Evolutionary conservation across 1,284 basidiomycete species (phyloP), one percentile per base, ranked within the genome.

Genomic region (Microbotryomycetes sp.): DNA sequence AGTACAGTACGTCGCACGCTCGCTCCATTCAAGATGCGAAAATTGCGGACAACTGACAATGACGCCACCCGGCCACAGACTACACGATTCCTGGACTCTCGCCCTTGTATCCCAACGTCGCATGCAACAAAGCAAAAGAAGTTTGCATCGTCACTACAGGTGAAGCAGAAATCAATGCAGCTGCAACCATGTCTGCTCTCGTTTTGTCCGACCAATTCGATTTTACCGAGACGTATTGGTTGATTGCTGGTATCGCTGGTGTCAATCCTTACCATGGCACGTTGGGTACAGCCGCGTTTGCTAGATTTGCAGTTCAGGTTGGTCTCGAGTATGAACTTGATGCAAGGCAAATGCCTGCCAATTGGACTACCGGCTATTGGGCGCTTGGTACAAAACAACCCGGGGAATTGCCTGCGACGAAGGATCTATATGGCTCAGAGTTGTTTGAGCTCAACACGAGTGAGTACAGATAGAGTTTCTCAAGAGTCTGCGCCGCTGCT

Each of bases 131-230:
- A 28, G 71, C 74, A 42, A 77, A 75, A 19, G 68, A 71, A 3
- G 74, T 81, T 48, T 81, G 80, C 62, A 77, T 79, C 42, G 57
- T 78, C 3, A 75, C 75, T 16, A 75, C 74, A 0, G 76, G 75
- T 28, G 75, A 76, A 54, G 72, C 73, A 29, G 80, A 82, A 70
- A 81, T 81, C 69, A 81, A 82, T 67, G 80, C 81, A 0, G 80
- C 80, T 2, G 67, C 76, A 5, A 66, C 64, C 0, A 73, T 79
- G 46, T 71, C 75, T 36, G 75, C 80, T 0, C 70, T 81, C 46
- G 66, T 77, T 4, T 68, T 75, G 36, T 74, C 76, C 1, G 60
- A 73, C 4, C 53, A 71, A 26, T 81, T 82, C 69, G 73, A 81
- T 71, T 74, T 81, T n/a, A 75, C 68, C 1, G 58, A 71, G 53